phyloP scores from a whole-genome alignment of 1,284 basidiomycete genomes.

The Leccinum subspadiceum region DNA sequence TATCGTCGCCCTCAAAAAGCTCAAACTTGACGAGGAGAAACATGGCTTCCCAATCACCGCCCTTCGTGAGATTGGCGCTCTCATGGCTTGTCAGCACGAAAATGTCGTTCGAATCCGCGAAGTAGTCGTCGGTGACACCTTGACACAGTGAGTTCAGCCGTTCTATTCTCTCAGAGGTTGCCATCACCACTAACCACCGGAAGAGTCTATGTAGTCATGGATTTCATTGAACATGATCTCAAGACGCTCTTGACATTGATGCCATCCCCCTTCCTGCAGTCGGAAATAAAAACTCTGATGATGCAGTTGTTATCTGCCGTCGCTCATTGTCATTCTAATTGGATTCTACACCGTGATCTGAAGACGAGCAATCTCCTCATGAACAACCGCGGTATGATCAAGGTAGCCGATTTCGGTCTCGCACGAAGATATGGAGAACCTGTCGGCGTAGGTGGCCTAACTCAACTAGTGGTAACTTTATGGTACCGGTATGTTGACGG shows the following conservation, averaged over 20 bases:
- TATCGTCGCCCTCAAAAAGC: slow-evolving; percentile 95
- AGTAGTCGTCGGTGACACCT: slow-evolving; percentile 97
- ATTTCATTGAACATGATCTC: slow-evolving; percentile 99
- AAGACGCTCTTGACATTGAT: slow-evolving; percentile 93
- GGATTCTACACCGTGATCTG: slow-evolving; percentile 97
- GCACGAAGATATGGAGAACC: slow-evolving; percentile 96
- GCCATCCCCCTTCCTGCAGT: slow-evolving; percentile 93
- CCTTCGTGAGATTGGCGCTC: slow-evolving; percentile 90
- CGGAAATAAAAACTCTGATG: slow-evolving; percentile 97
- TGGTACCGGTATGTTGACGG: slow-evolving; percentile 86
- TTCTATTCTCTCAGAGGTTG: slow-evolving; percentile 5
- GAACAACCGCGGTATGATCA: slow-evolving; percentile 98
- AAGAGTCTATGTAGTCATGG: slow-evolving; percentile 99
- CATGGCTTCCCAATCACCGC: slow-evolving; percentile 98
- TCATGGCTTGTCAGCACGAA: slow-evolving; percentile 90
- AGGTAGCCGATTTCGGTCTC: slow-evolving; percentile 97
- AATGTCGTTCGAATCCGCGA: slow-evolving; percentile 95
- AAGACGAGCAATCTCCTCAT: slow-evolving; percentile 98
- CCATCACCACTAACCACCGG: slow-evolving; percentile 22
- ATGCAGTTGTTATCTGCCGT: slow-evolving; percentile 93
- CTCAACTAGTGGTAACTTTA: slow-evolving; percentile 94
- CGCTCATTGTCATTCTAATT: slow-evolving; percentile 89
- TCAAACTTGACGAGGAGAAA: slow-evolving; percentile 98
- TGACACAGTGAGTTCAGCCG: slow-evolving; percentile 82
- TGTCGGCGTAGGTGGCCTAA: slow-evolving; percentile 89